phyloP scores from a whole-genome alignment of 1,284 basidiomycete genomes.

The Malassezia sympodialis region DNA sequence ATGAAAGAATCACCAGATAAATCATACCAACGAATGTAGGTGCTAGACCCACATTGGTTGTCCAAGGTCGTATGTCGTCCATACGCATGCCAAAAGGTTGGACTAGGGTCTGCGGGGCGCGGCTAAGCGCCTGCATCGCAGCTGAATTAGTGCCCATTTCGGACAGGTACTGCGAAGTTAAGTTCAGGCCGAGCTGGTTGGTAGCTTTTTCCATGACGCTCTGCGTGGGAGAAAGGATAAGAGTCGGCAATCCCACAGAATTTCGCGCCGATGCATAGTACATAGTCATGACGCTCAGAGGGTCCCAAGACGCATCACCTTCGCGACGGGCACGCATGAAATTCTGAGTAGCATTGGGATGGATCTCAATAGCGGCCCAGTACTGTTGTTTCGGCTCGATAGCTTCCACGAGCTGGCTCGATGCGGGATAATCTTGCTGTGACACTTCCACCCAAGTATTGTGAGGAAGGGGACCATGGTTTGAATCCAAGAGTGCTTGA shows the following conservation, averaged over 20 bases:
- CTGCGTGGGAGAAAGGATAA: constrained; percentile 25
- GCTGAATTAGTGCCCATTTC: constrained; percentile 19
- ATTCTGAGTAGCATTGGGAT: constrained; percentile 22
- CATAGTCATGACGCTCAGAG: constrained; percentile 23
- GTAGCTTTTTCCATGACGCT: constrained; percentile 14
- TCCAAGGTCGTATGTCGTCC: constrained; percentile 60
- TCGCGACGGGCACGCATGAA: constrained; percentile 26
- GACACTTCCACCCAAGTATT: constrained; percentile 28
- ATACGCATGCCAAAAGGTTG: constrained; percentile 54
- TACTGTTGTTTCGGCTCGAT: constrained; percentile 21
- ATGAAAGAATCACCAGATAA: constrained; percentile 58
- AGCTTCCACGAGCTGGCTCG: constrained; percentile 21
- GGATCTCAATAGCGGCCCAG: constrained; percentile 27
- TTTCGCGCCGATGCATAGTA: constrained; percentile 31
- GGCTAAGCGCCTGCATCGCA: constrained; percentile 49
- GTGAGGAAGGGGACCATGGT: constrained; percentile 25
- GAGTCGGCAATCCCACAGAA: constrained; percentile 21
- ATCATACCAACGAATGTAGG: constrained; percentile 65
- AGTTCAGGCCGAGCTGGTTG: constrained; percentile 10
- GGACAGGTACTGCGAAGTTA: constrained; percentile 27
- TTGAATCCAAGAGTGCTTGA: constrained; percentile 23
- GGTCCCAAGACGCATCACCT: constrained; percentile 33
- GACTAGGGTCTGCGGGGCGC: constrained; percentile 57
- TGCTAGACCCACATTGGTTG: constrained; percentile 62
- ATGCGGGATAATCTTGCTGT: constrained; percentile 20